phyloP scores from a whole-genome alignment of 139 green algal genomes.

The Dunaliella primolecta region DNA sequence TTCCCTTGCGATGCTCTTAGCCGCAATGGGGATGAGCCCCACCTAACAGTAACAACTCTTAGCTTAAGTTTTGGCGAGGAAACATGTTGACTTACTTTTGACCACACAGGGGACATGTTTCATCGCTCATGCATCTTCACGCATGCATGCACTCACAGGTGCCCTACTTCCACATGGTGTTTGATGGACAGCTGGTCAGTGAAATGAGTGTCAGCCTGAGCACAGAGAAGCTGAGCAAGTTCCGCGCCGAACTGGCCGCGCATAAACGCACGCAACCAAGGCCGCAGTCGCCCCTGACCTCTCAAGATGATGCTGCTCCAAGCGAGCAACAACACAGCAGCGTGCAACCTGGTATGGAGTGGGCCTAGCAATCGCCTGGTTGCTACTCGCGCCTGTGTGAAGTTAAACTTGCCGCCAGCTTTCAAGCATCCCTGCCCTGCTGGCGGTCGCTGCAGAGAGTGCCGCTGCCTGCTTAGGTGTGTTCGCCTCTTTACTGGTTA shows the following conservation, averaged over 20 bases:
- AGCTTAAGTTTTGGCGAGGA: too few relatives aligned
- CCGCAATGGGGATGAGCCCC: too few relatives aligned
- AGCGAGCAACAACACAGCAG: neutral
- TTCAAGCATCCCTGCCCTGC: neutral
- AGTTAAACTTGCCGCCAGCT: neutral
- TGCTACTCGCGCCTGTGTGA: neutral
- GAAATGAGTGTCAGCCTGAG: neutral
- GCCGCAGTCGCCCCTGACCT: neutral
- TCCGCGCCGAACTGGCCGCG: constrained; percentile 16
- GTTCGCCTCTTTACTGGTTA: neutral
- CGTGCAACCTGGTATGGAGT: neutral
- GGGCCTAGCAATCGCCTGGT: neutral
- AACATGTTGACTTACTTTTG: too few relatives aligned
- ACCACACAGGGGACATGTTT: too few relatives aligned
- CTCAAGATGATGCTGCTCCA: too few relatives aligned
- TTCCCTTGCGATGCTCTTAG: too few relatives aligned
- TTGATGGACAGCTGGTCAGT: constrained; percentile 5
- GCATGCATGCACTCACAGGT: too few relatives aligned
- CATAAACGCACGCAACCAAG: neutral
- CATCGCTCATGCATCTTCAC: too few relatives aligned
- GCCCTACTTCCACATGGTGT: constrained; percentile 20
- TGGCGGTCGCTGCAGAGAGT: neutral
- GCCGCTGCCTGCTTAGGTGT: neutral
- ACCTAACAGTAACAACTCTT: too few relatives aligned
- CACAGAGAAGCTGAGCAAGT: constrained; percentile 13